Conservation (phyloP, 2,329 filamentous ascomycete genomes). For the Ploettnerulaceae sp. region DNA sequence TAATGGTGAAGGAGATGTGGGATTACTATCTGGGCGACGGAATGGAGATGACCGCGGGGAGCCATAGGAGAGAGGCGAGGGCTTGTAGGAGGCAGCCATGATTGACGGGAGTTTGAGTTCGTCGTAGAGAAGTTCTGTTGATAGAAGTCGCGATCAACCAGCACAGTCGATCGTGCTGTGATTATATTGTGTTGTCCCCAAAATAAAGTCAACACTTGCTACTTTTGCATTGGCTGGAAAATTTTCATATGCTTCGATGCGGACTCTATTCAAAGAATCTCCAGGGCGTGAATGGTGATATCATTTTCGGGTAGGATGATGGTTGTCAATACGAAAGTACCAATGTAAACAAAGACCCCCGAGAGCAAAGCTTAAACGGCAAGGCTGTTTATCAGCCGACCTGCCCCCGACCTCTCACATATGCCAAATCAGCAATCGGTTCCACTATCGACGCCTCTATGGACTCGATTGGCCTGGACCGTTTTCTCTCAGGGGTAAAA, state of each 20-base stretch:
- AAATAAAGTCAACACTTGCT: neutral
- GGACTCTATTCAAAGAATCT: too few relatives aligned
- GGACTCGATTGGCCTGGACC: neutral
- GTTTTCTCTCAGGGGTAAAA: slow-evolving; percentile 3
- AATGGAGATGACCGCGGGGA: slow-evolving; percentile 66
- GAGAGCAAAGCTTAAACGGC: neutral
- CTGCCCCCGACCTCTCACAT: too few relatives aligned
- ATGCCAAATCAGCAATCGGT: too few relatives aligned
- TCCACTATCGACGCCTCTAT: too few relatives aligned
- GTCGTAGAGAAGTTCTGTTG: slow-evolving; percentile 3
- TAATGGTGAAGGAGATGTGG: slow-evolving; percentile 60
- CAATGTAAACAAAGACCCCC: slow-evolving; percentile 1
- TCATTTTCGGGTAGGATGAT: too few relatives aligned
- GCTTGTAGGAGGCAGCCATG: slow-evolving; percentile 54
- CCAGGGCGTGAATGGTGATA: too few relatives aligned
- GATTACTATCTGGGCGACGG: slow-evolving; percentile 52
- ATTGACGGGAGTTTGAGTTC: neutral
- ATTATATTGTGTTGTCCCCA: neutral
- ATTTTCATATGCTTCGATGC: too few relatives aligned
- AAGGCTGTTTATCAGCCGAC: neutral
- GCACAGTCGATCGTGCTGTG: neutral
- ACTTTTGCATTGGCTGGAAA: neutral
- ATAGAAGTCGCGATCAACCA: slow-evolving; percentile 20
- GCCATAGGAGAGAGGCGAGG: slow-evolving; percentile 66
- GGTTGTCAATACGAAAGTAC: too few relatives aligned